Evolutionary conservation across 148 eudicot species (phyloP), one percentile per base, ranked within the genome.

Genomic region (Fagopyrum esculentum): DNA sequence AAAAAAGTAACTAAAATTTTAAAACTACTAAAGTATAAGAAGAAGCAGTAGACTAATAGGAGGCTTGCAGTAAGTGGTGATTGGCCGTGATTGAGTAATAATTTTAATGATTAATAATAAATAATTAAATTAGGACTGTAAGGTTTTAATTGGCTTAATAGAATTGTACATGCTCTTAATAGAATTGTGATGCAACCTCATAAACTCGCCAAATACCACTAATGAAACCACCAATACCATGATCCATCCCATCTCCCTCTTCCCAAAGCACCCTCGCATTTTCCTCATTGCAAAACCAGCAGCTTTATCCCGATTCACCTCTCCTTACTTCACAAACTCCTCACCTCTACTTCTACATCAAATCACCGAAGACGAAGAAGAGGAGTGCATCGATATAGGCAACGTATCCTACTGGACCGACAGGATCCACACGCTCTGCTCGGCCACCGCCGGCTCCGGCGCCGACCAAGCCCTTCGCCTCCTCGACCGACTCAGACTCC

Each of bases 391-490:
- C 56, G 75, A 66, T 75, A 69, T 83, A 63, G 56, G 75, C 78
- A 77, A 85, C 74, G 74, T 54, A 56, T 43, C 80, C 49, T 80
- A 79, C 76, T 88, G 89, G 90, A 87, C 96, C 59, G 80, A 70
- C 71, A 82, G 66, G 66, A 87, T 93, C 70, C 98, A 90, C 86
- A 61, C 75, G 19, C 87, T 93, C 35, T 89, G 91, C 76, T 22
- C 86, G 17, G 47, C 79, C 26, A 73, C 80, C 77, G 69, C 71
- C 56, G 64, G 86, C 72, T 89, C 84, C 9, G 89, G 86, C 72
- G 90, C 84, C 9, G 89, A 88, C 72, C 78, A 78, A 40, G 91
- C 96, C 13, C 86, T 87, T 64, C 80, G 76, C 59, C 91, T 90
- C 61, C 81, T 89, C 55, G 83, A 87, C 74, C 64, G 55, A 46